Evolutionary conservation across 2,329 filamentous ascomycete genomes (phyloP).

Genomic region (Triangularia setosa): DNA sequence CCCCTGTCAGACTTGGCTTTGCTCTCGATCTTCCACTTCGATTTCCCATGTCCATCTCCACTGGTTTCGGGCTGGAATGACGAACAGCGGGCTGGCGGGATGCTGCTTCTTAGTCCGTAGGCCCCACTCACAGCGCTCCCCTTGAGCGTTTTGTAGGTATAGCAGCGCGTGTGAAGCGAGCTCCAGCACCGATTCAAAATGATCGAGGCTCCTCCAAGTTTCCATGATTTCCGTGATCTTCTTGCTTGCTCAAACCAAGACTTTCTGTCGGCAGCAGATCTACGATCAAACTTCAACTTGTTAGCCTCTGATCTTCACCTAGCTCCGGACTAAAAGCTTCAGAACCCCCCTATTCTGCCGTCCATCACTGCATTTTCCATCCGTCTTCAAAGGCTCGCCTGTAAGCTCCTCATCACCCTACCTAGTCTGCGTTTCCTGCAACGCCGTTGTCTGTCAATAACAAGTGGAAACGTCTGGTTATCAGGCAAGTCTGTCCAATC

Average conservation of each 20-base stretch:
- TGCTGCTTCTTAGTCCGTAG: slow-evolving; percentile 14
- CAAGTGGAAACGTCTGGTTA: neutral
- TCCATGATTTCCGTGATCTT: slow-evolving; percentile 18
- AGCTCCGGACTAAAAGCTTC: slow-evolving; percentile 6
- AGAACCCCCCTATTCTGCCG: neutral
- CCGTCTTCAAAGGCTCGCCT: neutral
- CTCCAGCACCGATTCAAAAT: slow-evolving; percentile 18
- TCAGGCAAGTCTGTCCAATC: neutral
- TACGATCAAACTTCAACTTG: neutral
- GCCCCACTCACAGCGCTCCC: slow-evolving; percentile 19
- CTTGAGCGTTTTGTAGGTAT: slow-evolving; percentile 20
- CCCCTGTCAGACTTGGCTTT: slow-evolving; percentile 4
- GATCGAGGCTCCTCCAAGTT: slow-evolving; percentile 18
- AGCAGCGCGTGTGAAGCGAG: slow-evolving; percentile 14
- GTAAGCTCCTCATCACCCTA: neutral
- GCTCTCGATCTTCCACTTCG: neutral
- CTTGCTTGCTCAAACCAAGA: slow-evolving; percentile 3
- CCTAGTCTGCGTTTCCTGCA: neutral
- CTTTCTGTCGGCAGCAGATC: neutral
- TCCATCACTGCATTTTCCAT: neutral
- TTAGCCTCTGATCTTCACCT: neutral
- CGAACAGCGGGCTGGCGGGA: slow-evolving; percentile 17
- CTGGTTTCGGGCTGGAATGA: slow-evolving; percentile 16
- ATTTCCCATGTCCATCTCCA: slow-evolving; percentile 7
- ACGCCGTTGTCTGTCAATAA: neutral